Evolutionary conservation across 441 rosid genomes (phyloP), one percentile per base, ranked within the genome.

Genomic region (Erysimum cheiri): DNA sequence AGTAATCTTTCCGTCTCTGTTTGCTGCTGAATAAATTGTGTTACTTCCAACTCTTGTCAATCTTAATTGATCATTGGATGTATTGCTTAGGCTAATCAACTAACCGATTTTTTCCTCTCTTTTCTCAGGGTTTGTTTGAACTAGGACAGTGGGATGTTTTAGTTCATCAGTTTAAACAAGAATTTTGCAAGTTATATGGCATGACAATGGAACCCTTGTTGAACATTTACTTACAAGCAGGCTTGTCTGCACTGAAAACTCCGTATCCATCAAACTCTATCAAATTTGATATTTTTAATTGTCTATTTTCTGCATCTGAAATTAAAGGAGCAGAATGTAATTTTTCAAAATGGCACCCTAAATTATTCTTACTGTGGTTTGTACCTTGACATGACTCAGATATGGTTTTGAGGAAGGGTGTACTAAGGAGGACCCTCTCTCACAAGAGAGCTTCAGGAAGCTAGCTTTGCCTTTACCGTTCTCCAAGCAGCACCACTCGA

Each of bases 401-500:
- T 82, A 84, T 80, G 84, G 96, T 70, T 83, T 81, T 13, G 87
- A 90, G 71, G 92, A 86, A 52, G 94, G 87, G 69, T 94, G 99
- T 86, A 81, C 94, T 73, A 90, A 88, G 80, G 96, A 92, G 83
- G 99, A 94, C 68, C 99, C 98, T 0, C 81, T 94, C 35, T 90
- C 99, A 24, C 99, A 90, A 73, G 97, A 94, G 66, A 86, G 86
- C 81, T 92, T 92, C 83, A 70, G 93, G 75, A 90, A 85, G 79
- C 81, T 94, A 70, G 96, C 98, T 53, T 28, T 64, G 76, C 94
- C 93, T 10, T 79, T 92, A 64, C 98, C 97, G 0, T 90, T 70
- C 82, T 94, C 97, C 8, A 94, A 94, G 83, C 96, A 87, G 84
- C 96, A 91, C 71, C 92, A 88, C 72, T 94, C 97, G 4, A 94